Base-by-base conservation (phyloP, 2,329 filamentous ascomycete genomes). In the Neofusicoccum sp. region DNA sequence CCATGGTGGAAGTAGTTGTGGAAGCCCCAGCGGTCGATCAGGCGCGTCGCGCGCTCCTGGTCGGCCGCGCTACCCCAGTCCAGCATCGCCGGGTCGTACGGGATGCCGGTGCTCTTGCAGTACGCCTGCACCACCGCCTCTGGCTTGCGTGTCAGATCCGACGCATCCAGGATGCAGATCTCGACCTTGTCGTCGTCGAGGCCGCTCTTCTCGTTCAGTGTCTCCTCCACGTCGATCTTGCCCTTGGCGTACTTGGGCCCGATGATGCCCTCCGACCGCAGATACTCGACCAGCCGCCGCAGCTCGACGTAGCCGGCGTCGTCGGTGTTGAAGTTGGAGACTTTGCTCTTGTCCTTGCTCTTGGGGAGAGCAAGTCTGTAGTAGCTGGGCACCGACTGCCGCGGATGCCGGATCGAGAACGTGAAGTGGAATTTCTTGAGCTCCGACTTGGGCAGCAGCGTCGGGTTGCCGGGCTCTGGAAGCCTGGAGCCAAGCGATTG, bases 101-200 rank as follows among this genome's bases (percentile, higher is more conserved):
- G 83, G 63, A 94, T 80, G n/a, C 87, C 89, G 6, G 89, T 88
- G 68, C 87, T 87, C 65, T 84, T 81, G 77, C 91, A 95, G 76
- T 89, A 94, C 6, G 84, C 84, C 67, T 85, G 78, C 65, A 95
- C 85, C 64, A 88, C 86, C 47, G 81, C 83, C 66, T 86, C 83
- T 0, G 91, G 91, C 64, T 88, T 82, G 73, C 93, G 89, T 12
- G 95, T 85, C 68, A 95, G 83, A 71, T 95, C 91, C 71, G 95
- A 91, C 16, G 91, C 91, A 69, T 95, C 91, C 52, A 95, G 77
- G 43, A 94, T 85, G 61, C 90, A 92, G 65, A 93, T 86, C 67
- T 49, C 45, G 45, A 49, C 45, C 28, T 34, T 14, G 45, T 11
- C 45, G 22, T 49, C 22, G 11, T 31, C 22, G 9, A 12, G 9